Percentiles rank a stretch among this genome's conserved stretches.
Evolutionary conservation across 768 basidiomycete genomes (phyloP).

Genomic region (Stropharia rugosoannulata): DNA sequence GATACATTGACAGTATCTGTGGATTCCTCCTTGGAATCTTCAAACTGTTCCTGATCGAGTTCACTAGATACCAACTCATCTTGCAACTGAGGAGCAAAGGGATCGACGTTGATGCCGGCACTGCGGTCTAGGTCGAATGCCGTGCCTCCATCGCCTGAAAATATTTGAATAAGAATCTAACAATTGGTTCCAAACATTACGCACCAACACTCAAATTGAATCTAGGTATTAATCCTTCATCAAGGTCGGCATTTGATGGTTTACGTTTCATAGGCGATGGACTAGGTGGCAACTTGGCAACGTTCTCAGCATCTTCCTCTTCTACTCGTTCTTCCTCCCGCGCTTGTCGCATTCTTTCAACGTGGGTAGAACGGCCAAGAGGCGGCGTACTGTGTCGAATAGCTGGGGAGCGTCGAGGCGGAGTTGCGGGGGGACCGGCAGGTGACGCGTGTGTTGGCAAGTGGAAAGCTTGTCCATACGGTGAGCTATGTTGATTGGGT

Average conservation of each 20-base stretch:
- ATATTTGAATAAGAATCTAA: not conserved
- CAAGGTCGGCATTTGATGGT: constrained; percentile 2
- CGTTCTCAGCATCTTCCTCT: constrained; percentile 26
- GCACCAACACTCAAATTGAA: constrained; percentile 22
- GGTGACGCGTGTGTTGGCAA: constrained; percentile 32
- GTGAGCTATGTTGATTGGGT: constrained; percentile 16
- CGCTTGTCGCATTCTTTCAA: constrained; percentile 28
- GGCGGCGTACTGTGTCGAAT: constrained; percentile 35
- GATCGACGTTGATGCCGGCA: constrained; percentile 19
- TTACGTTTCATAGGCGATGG: constrained; percentile 37
- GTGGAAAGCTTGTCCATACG: constrained; percentile 26
- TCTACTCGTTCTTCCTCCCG: constrained; percentile 27
- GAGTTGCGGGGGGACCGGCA: constrained; percentile 31
- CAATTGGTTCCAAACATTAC: constrained; percentile 16
- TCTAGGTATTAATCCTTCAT: constrained; percentile 31
- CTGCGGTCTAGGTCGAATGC: constrained; percentile 14
- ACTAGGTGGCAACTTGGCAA: constrained; percentile 30
- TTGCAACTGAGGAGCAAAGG: constrained; percentile 22
- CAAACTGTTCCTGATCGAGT: constrained; percentile 14
- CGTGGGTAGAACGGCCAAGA: constrained; percentile 34
- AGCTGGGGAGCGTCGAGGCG: constrained; percentile 31
- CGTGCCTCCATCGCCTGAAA: not conserved
- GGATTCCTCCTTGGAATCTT: constrained; percentile 22
- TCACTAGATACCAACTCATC: constrained; percentile 24
- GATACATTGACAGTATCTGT: constrained; percentile 27